A percentile compares a stretch with the other conserved stretches of the same genome.
phyloP scores from a whole-genome alignment of 1,284 basidiomycete genomes.

The Boletus holoroseus region DNA sequence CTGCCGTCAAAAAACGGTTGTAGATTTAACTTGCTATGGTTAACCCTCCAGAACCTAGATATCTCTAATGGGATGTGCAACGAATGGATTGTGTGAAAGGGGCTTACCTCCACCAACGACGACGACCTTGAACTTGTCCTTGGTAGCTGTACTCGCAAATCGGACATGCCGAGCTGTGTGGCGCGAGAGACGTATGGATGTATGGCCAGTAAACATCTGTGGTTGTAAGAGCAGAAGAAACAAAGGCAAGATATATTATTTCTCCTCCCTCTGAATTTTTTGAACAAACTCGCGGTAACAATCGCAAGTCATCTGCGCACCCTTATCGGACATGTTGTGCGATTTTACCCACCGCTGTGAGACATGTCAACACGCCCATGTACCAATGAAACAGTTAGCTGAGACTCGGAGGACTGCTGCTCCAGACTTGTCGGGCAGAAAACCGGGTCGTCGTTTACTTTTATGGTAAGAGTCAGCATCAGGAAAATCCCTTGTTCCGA shows the following conservation, averaged over 20 bases:
- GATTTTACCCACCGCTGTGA: slow-evolving; percentile 4
- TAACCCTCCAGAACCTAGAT: slow-evolving; percentile 69
- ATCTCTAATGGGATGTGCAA: background rate
- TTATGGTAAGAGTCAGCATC: no score
- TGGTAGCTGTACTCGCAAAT: slow-evolving; percentile 38
- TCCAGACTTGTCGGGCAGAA: no score
- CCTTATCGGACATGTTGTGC: background rate
- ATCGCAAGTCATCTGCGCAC: slow-evolving; percentile 8
- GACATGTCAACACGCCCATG: background rate
- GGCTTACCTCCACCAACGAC: slow-evolving; percentile 61
- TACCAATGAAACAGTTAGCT: no score
- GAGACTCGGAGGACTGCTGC: no score
- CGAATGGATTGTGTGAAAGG: background rate
- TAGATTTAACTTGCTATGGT: slow-evolving; percentile 81
- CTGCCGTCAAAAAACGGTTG: slow-evolving; percentile 66
- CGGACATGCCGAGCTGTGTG: slow-evolving; percentile 20
- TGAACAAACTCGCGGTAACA: slow-evolving; percentile 8
- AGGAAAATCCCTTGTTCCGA: no score
- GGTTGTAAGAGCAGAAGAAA: background rate
- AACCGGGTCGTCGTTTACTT: no score
- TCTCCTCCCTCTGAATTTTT: background rate
- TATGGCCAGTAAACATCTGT: slow-evolving; percentile 16
- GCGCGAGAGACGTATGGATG: slow-evolving; percentile 3
- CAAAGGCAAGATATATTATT: background rate
- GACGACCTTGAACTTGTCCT: slow-evolving; percentile 55